A percentile compares a stretch with the other conserved stretches of the same genome.
phyloP scores from a whole-genome alignment of 2,329 filamentous ascomycete genomes.

The Fusarium abutilonis region DNA sequence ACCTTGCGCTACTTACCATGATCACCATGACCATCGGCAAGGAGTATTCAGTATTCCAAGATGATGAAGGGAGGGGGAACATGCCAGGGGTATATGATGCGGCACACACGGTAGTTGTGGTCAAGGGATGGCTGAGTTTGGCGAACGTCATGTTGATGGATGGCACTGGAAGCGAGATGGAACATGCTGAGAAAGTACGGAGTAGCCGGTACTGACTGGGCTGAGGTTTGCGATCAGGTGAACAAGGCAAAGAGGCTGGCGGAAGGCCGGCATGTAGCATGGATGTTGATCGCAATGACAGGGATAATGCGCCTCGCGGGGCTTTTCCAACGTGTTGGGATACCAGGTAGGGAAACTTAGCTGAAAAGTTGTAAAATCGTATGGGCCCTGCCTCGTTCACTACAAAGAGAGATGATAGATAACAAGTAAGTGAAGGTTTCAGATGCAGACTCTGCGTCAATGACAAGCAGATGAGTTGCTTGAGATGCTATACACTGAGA shows the following conservation, averaged over 20 bases:
- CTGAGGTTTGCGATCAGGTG: neutral
- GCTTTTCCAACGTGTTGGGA: slow-evolving; percentile 14
- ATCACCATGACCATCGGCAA: neutral
- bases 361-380: too few species aligned
- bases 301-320: slow-evolving; percentile 18
- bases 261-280: slow-evolving; percentile 11
- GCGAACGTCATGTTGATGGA: slow-evolving; percentile 20
- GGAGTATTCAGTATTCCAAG: neutral
- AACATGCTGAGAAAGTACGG: neutral
- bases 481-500: neutral
- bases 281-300: slow-evolving; percentile 19
- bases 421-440: neutral
- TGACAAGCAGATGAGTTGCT: slow-evolving; percentile 9
- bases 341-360: neutral
- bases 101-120: neutral
- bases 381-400: neutral
- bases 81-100: neutral
- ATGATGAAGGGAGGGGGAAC: neutral
- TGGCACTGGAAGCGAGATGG: slow-evolving; percentile 7
- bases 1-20: too few species aligned
- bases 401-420: too few species aligned
- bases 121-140: neutral
- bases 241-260: slow-evolving; percentile 19
- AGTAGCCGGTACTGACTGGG: neutral
- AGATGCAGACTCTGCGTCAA: neutral